Evolutionary conservation across 2,329 filamentous ascomycete species (phyloP), one percentile per base, ranked within the genome.

Genomic region (Nemania sp.): DNA sequence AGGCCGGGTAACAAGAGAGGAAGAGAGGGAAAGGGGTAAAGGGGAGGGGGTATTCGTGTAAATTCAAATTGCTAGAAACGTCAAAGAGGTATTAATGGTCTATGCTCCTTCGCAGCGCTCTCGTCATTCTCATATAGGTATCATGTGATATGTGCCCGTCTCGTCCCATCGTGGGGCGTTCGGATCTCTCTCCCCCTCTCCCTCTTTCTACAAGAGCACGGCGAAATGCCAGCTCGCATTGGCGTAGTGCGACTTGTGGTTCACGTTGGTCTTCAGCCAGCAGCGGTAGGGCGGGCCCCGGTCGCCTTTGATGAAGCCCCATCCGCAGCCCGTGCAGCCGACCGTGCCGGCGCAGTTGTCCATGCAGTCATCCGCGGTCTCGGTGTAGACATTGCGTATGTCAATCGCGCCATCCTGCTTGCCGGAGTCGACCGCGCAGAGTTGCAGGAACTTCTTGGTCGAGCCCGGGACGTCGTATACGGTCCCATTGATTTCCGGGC

Each of bases 371-470:
- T 77, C 71, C 69, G 79, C 74, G 57, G 66, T 79, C 50, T 72
- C 68, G 1, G 77, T 78, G 59, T 69, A 71, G 20, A 77, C 72
- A 48, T 70, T 68, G 78, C 63, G 60, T 17, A 74, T 51, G 29
- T 73, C 71, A 6, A 65, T 60, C 2, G 71, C 71, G 10, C 71
- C 69, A 21, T 58, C 61, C 17, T 46, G 46, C n/a, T 75, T 74
- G 60, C 70, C 75, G 66, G 78, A 81, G 68, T 83, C 80, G 56
- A 81, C 67, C 32, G 78, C 80, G 67, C 80, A 82, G 17, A 78
- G 54, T 6, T 77, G 79, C 20, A 77, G 64, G 71, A 82, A 83
- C 9, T 60, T 68, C 62, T 76, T 77, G 7, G 74, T 67, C 3
- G 77, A 77, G 9, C 74, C 73, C 1, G 77, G 74, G 1, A 79